Base-by-base conservation (phyloP, 2,329 filamentous ascomycete genomes). In the Monilinia vaccinii-corymbosi region DNA sequence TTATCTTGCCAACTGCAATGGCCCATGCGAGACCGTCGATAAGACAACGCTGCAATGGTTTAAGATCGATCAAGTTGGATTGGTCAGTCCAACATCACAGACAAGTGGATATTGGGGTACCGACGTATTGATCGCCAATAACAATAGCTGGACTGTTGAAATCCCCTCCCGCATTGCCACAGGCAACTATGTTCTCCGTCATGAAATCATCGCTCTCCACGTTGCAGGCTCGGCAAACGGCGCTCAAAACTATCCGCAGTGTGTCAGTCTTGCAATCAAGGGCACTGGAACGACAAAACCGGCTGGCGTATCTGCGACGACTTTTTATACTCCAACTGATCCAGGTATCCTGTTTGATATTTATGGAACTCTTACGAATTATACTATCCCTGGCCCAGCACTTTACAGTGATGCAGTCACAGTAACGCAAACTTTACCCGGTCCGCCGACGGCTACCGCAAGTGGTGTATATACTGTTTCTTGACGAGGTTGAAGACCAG, bases 101-200 rank as follows among this genome's bases (percentile, higher is more conserved):
- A 58, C 48, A 10, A 62, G 71, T 23, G 74, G 74, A 10, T 75
- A 65, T 23, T 79, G 77, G 77, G 72, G 71, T 0, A 73, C 74
- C 4, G 75, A 78, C 63, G 70, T 79, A 9, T 71, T 84, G 60
- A 81, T 82, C 65, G 70, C 73, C 56, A 76, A 77, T 66, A 81
- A 81, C 71, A 79, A 79, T 69, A 78, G 73, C 65, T 81, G 78
- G 76, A 75, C 74, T 18, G 71, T 78, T n/a, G 74, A 70, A 1
- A 74, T 81, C 40, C 79, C 79, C 4, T 53, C 64, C 0, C 70
- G 73, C 25, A 70, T 81, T 48, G 71, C 68, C 4, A 66, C 77
- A 0, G 80, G 79, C 1, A 75, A 78, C 61, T 82, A 82, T 63
- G 77, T 82, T 36, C 66, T 82, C 16, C 74, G 81, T 2, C 79